phyloP scores from a whole-genome alignment of 1,284 basidiomycete species.

The Dichomitus squalens region DNA sequence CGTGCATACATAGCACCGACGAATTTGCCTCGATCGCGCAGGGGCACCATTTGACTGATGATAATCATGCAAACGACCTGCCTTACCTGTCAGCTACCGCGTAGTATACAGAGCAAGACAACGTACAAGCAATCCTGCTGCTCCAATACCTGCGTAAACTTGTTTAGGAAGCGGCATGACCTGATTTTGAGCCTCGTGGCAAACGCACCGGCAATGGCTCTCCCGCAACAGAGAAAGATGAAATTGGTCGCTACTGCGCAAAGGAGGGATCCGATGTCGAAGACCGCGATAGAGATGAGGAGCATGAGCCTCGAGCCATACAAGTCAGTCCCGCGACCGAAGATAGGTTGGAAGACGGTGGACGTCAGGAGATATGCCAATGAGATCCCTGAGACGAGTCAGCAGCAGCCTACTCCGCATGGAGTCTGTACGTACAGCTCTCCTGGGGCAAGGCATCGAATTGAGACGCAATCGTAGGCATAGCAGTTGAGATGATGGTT shows the following conservation, averaged over 20 bases:
- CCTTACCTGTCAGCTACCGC: not conserved
- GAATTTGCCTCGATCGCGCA: constrained; percentile 14
- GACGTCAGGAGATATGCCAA: constrained; percentile 16
- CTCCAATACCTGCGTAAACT: constrained; percentile 9
- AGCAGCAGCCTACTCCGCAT: not conserved
- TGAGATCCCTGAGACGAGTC: constrained; percentile 11
- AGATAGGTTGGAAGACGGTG: constrained; percentile 17
- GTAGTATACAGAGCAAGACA: not conserved
- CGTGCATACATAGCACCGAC: constrained; percentile 18
- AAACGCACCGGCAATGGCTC: constrained; percentile 10
- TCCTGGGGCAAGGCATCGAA: constrained; percentile 11
- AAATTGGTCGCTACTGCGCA: constrained; percentile 14
- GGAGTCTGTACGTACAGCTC: constrained; percentile 6
- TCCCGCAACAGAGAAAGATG: constrained; percentile 13
- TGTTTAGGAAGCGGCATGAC: not conserved
- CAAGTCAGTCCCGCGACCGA: constrained; percentile 14
- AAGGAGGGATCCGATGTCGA: constrained; percentile 15
- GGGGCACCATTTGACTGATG: constrained; percentile 19
- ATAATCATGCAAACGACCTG: constrained; percentile 19
- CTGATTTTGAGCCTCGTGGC: not conserved
- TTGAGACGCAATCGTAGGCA: constrained; percentile 14
- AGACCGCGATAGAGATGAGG: constrained; percentile 9
- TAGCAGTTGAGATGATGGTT: constrained; percentile 15
- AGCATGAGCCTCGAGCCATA: constrained; percentile 14
- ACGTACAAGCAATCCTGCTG: constrained; percentile 11